These are phyloP conservation scores for Geranomyces variabilis DNA, from an alignment of 192 early-diverging fungal genomes.

Conservation along the genomic window DNA sequence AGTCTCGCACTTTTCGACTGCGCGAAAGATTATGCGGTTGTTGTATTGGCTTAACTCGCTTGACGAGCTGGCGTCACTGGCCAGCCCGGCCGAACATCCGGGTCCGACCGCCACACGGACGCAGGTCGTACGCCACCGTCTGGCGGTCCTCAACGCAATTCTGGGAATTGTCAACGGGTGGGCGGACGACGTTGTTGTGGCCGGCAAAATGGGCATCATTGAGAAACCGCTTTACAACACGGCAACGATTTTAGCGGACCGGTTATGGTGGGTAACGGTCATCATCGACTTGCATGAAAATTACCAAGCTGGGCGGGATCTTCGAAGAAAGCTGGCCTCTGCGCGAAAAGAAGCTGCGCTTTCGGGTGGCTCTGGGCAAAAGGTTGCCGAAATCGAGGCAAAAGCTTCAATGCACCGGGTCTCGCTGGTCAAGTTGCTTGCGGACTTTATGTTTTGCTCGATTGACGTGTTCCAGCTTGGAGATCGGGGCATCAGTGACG, in stretches of 20 bases:
- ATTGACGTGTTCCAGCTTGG: conserved; percentile 48
- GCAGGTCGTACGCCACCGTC: conserved; percentile 27
- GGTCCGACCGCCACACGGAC: conserved; percentile 8
- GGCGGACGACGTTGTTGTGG: conserved; percentile 74
- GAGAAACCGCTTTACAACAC: conserved; percentile 51
- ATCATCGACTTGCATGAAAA: conserved; percentile 67
- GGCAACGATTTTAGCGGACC: conserved; percentile 64
- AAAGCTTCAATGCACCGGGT: conserved; percentile 58
- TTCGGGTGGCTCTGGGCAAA: no score
- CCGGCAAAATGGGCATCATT: conserved; percentile 70
- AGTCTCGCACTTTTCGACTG: conserved; percentile 72
- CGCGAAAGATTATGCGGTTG: conserved; percentile 76
- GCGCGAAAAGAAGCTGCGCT: background rate
- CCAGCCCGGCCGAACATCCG: background rate
- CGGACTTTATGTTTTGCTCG: conserved; percentile 77
- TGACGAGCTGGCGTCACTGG: conserved; percentile 51
- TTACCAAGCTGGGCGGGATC: conserved; percentile 40
- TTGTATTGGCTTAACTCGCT: conserved; percentile 71
- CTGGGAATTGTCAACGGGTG: conserved; percentile 69
- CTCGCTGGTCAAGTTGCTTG: conserved; percentile 65
- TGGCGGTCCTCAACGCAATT: conserved; percentile 38
- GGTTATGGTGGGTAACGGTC: conserved; percentile 73
- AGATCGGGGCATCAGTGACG: conserved; percentile 42
- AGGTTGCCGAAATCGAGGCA: background rate
- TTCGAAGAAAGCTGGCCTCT: conserved; percentile 31